These are phyloP conservation scores for Paradendryphiella salina DNA, from an alignment of 2,329 filamentous ascomycete genomes.

Conservation along the genomic window DNA sequence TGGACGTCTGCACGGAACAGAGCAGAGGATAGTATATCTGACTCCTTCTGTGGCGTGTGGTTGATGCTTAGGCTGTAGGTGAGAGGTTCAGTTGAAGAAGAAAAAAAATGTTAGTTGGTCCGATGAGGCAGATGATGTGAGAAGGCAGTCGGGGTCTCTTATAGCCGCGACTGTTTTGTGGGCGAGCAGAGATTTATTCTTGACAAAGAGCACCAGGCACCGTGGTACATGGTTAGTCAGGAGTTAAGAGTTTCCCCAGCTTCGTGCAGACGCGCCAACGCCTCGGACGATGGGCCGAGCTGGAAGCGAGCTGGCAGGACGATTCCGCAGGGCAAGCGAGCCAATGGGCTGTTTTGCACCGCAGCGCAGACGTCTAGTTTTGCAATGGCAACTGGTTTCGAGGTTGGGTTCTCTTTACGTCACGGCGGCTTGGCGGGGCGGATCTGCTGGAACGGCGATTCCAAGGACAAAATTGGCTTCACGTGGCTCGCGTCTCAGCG, in stretches of 20 bases:
- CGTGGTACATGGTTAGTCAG: slow-evolving; percentile 41
- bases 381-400: slow-evolving; percentile 26
- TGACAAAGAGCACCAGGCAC: slow-evolving; percentile 34
- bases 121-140: slow-evolving; percentile 17
- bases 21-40: slow-evolving; percentile 14
- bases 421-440: slow-evolving; percentile 20
- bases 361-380: slow-evolving; percentile 26
- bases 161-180: slow-evolving; percentile 23
- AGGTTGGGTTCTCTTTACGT: slow-evolving; percentile 32
- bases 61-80: slow-evolving; percentile 12
- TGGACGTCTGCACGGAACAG: slow-evolving; percentile 18
- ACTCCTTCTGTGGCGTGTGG: slow-evolving; percentile 10
- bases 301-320: slow-evolving; percentile 27
- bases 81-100: slow-evolving; percentile 3
- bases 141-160: slow-evolving; percentile 25
- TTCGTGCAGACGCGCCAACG: slow-evolving; percentile 32
- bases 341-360: slow-evolving; percentile 15
- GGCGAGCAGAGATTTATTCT: slow-evolving; percentile 31
- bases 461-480: slow-evolving; percentile 22
- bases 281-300: slow-evolving; percentile 29
- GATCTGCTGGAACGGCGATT: slow-evolving; percentile 13
- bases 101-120: slow-evolving; percentile 23
- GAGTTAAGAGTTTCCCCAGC: slow-evolving; percentile 32
- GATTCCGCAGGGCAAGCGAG: slow-evolving; percentile 27
- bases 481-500: slow-evolving; percentile 15